Percentiles rank a stretch among this genome's conserved stretches.
Evolutionary conservation across 1,139 yeast genomes (phyloP).

Genomic region (Sugiyamaella castrensis): DNA sequence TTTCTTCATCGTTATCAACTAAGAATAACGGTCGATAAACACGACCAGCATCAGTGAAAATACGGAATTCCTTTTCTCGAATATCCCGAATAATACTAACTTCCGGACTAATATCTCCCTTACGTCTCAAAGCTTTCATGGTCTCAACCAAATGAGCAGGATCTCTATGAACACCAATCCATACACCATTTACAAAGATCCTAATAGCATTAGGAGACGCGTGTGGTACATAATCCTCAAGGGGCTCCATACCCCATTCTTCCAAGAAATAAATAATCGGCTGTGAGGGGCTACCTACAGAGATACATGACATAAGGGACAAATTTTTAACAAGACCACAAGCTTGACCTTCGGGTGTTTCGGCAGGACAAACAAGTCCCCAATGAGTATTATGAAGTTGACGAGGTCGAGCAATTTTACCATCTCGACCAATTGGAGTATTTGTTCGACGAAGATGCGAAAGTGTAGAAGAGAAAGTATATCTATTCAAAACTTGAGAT

Average conservation of each 20-base stretch:
- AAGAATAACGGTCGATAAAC: slow-evolving; percentile 92
- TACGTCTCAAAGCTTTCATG: slow-evolving; percentile 87
- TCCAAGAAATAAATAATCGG: slow-evolving; percentile 90
- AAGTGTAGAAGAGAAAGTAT: slow-evolving; percentile 93
- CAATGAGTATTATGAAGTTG: slow-evolving; percentile 98
- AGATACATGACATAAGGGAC: slow-evolving; percentile 94
- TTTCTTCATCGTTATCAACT: slow-evolving; percentile 75
- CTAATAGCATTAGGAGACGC: slow-evolving; percentile 89
- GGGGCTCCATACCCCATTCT: slow-evolving; percentile 99
- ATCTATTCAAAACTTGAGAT: slow-evolving; percentile 95
- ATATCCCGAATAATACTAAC: slow-evolving; percentile 96
- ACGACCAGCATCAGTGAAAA: slow-evolving; percentile 98
- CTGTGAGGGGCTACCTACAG: slow-evolving; percentile 97
- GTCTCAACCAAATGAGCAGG: slow-evolving; percentile 89
- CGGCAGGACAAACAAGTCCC: slow-evolving; percentile 99
- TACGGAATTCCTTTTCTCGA: slow-evolving; percentile 91
- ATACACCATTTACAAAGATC: slow-evolving; percentile 96
- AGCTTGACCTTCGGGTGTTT: slow-evolving; percentile 99
- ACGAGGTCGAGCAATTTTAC: slow-evolving; percentile 97
- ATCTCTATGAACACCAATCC: slow-evolving; percentile 98
- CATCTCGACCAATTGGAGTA: slow-evolving; percentile 98
- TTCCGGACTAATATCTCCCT: slow-evolving; percentile 94
- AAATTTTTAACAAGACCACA: slow-evolving; percentile 97
- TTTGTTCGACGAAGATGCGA: slow-evolving; percentile 98
- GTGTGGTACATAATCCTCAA: slow-evolving; percentile 93